These are phyloP conservation scores for Sordaria brevicollis DNA, from an alignment of 495 filamentous ascomycete genomes.

Conservation along the genomic window DNA sequence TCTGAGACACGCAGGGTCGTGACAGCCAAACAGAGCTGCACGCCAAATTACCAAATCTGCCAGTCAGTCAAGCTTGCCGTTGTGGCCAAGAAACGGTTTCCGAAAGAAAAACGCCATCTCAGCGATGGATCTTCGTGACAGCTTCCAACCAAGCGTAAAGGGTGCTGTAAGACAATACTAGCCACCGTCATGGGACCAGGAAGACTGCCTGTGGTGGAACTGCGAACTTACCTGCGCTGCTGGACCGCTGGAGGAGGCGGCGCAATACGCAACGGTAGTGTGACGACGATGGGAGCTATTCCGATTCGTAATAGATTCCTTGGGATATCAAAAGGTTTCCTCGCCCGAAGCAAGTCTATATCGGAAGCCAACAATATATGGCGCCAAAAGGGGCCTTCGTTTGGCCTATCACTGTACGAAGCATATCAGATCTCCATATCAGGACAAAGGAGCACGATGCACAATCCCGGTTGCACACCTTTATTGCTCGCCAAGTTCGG, in stretches of 20 bases:
- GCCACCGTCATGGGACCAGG: background rate
- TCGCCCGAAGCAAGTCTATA: background rate
- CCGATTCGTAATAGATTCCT: background rate
- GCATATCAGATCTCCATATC: background rate
- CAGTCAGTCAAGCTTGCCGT: background rate
- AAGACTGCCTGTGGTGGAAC: background rate
- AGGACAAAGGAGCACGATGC: background rate
- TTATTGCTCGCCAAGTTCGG: background rate
- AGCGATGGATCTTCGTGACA: background rate
- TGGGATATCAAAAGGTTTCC: background rate
- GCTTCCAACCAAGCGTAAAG: background rate
- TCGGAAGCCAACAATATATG: background rate
- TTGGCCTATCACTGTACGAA: background rate
- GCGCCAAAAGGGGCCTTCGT: background rate
- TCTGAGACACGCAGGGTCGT: background rate
- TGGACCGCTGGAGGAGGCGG: background rate
- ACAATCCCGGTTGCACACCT: background rate
- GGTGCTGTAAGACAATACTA: background rate
- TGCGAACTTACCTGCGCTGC: background rate
- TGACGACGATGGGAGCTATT: background rate
- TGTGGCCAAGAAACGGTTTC: background rate
- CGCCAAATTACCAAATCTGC: background rate
- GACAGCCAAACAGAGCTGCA: background rate
- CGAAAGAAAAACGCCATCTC: background rate
- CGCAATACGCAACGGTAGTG: background rate